phyloP scores from a whole-genome alignment of 179 eudicot species.

The Silene noctiflora region DNA sequence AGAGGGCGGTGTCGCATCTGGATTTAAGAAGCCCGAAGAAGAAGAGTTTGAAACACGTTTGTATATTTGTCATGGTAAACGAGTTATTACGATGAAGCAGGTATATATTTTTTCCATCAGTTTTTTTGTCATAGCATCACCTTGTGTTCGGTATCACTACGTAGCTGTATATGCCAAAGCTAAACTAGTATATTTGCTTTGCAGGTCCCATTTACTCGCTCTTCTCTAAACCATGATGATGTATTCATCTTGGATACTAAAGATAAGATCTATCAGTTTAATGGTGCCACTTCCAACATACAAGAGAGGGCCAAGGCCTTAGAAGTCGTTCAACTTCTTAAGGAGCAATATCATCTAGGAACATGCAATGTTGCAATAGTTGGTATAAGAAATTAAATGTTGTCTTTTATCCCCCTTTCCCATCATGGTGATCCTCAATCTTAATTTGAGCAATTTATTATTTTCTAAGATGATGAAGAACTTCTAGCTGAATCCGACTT shows the following conservation, averaged over 20 bases:
- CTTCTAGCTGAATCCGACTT: conserved; percentile 87
- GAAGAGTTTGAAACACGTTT: conserved; percentile 84
- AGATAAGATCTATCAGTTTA: conserved; percentile 87
- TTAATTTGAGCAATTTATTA: conserved; percentile 5
- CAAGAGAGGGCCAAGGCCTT: conserved; percentile 96
- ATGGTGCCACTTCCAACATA: conserved; percentile 89
- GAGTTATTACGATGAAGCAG: conserved; percentile 86
- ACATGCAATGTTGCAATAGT: conserved; percentile 78
- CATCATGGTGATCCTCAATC: conserved; percentile 7
- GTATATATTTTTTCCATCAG: conserved; percentile 33
- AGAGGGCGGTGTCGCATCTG: conserved; percentile 96
- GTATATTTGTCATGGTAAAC: conserved; percentile 85
- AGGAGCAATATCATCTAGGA: conserved; percentile 78
- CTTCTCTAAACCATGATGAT: conserved; percentile 91
- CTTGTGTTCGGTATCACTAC: too few relatives aligned
- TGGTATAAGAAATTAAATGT: conserved; percentile 48
- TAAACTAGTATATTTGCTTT: conserved; percentile 12
- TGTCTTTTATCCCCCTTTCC: background rate
- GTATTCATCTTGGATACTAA: conserved; percentile 84
- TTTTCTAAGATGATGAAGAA: conserved; percentile 59
- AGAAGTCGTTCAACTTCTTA: conserved; percentile 83
- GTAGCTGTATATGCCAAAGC: background rate
- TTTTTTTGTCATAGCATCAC: background rate
- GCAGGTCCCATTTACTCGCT: conserved; percentile 91
- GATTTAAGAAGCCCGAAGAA: conserved; percentile 76